Conservation (phyloP, 2,329 filamentous ascomycete species). For the Colletotrichum truncatum region DNA sequence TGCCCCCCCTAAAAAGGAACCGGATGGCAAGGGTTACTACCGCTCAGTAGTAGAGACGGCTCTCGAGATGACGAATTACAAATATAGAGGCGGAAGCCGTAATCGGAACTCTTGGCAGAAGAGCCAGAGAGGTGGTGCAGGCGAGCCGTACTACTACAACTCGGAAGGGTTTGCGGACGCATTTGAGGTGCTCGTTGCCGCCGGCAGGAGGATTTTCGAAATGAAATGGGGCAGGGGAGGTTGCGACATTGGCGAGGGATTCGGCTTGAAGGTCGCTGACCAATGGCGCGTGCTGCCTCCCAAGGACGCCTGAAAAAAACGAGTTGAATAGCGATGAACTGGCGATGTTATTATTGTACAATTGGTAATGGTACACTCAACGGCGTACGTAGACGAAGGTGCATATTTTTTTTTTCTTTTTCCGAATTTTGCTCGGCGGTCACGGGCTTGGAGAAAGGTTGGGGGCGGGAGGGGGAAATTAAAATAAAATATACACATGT, state of each 20-base stretch:
- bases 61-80: conserved; percentile 50
- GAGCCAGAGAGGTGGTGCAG: conserved; percentile 58
- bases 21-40: conserved; percentile 18
- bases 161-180: conserved; percentile 53
- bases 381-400: too few relatives aligned
- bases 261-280: conserved; percentile 49
- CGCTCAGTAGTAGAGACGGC: conserved; percentile 36
- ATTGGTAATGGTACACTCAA: too few relatives aligned
- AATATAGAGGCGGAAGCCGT: conserved; percentile 46
- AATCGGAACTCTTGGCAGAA: conserved; percentile 62
- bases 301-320: neutral
- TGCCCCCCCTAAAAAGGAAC: conserved; percentile 28
- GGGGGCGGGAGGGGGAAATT: too few relatives aligned
- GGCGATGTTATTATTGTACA: too few relatives aligned
- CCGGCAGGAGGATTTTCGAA: conserved; percentile 50
- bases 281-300: conserved; percentile 57
- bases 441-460: too few relatives aligned
- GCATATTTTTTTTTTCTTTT: too few relatives aligned
- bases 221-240: conserved; percentile 57
- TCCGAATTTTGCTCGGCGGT: too few relatives aligned
- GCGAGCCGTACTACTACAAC: conserved; percentile 63
- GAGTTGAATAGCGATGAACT: too few relatives aligned
- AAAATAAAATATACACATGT: too few relatives aligned
- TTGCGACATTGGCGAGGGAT: conserved; percentile 49
- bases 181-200: conserved; percentile 55